phyloP scores from a whole-genome alignment of 2,329 filamentous ascomycete species.

The Hyphodiscus sp. region DNA sequence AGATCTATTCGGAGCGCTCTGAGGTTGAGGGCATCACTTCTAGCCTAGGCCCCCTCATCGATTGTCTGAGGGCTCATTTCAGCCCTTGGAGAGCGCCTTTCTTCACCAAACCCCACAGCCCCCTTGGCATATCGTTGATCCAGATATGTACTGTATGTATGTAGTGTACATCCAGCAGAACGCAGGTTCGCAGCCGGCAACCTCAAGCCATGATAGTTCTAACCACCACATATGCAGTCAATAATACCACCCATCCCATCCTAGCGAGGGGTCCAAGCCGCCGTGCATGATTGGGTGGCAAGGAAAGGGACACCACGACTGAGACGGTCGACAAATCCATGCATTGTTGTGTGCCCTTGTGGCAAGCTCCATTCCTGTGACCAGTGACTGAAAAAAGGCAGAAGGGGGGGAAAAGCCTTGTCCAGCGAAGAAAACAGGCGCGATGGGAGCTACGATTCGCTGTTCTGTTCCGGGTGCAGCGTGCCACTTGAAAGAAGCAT shows the following conservation, averaged over 20 bases:
- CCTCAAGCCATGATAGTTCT: background rate
- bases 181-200: background rate
- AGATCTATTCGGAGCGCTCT: background rate
- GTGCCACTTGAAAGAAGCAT: background rate
- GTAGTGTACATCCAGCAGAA: too few relatives aligned
- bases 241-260: constrained; percentile 15
- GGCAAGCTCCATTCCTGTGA: too few relatives aligned
- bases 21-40: background rate
- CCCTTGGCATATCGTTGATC: too few relatives aligned
- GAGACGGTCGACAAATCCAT: too few relatives aligned
- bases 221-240: constrained; percentile 6
- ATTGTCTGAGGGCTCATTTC: background rate
- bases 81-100: background rate
- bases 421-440: background rate
- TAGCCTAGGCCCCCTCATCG: background rate
- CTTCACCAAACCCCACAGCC: background rate
- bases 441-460: constrained; percentile 7
- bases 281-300: too few relatives aligned
- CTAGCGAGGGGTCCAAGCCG: constrained; percentile 6
- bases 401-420: constrained; percentile 4
- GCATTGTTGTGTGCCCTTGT: too few relatives aligned
- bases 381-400: too few relatives aligned
- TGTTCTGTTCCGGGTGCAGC: constrained; percentile 3
- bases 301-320: too few relatives aligned
- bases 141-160: too few relatives aligned